Base-by-base conservation (phyloP, 345 rosid species). In the Hibiscus mutabilis region DNA sequence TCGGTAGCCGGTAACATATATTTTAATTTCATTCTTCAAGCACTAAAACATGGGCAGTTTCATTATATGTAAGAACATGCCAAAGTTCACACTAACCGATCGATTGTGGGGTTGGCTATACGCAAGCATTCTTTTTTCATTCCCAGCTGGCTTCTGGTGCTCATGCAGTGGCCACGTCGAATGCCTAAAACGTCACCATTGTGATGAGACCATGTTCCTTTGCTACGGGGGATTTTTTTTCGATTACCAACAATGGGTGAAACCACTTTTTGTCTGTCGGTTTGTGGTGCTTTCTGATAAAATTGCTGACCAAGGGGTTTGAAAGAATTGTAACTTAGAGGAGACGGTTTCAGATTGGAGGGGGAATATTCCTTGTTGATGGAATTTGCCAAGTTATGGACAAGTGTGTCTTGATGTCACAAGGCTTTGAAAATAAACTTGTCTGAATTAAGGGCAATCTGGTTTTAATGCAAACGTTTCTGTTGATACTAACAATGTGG, bases 311-410 rank as follows among this genome's bases (percentile, higher is more conserved):
- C 55, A 44, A 58, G 52, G 61, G 55, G 82, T 15, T 53, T 22
- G 46, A 33, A 40, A 37, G 60, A 13, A 60, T 35, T 74, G 71
- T 18, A 73, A 27, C 21, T 19, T 6, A 55, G 35, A 13, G 14
- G 74, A 25, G 80, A 67, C 79, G 75, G 83, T 81, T 84, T 79
- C 76, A 75, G 47, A 63, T 37, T 49, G 64, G 78, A 40, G 44
- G n/a, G 53, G 81, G 80, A 77, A 79, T 84, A 79, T 79, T 77
- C 83, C 35, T 53, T 22, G 66, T 16, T 66, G 79, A 73, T 70
- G 68, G 73, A 55, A 57, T 61, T 66, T 68, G 70, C 72, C 35
- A 60, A 42, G 74, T 21, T 74, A 60, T 69, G 77, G 81, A 77
- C 83, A 79, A 24, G 78, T 80, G 71, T 74, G 22, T 14, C 60